phyloP scores from a whole-genome alignment of 129 eudicot genomes.

The Mikania micrantha region DNA sequence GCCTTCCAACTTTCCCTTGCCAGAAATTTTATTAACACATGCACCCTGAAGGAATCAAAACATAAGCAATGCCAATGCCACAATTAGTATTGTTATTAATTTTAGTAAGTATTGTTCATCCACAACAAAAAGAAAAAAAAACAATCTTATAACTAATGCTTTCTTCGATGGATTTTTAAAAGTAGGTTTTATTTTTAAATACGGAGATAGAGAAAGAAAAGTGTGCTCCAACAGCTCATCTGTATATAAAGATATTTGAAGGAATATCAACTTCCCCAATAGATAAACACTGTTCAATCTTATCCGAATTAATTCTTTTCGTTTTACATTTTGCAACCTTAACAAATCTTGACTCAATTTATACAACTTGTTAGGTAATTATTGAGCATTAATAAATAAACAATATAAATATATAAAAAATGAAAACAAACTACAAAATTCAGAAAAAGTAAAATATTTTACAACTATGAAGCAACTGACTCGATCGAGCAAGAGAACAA shows the following conservation, averaged over 20 bases:
- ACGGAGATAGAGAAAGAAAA: not conserved
- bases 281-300: not conserved
- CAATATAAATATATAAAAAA: too few species aligned
- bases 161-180: not conserved
- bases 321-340: too few species aligned
- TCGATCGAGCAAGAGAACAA: too few species aligned
- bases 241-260: not conserved
- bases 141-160: not conserved
- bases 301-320: too few species aligned
- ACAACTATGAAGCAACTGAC: too few species aligned
- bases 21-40: conserved; percentile 78
- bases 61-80: conserved; percentile 1
- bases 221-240: not conserved
- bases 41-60: conserved; percentile 61
- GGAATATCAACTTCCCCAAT: not conserved
- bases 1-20: conserved; percentile 74
- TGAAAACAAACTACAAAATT: too few species aligned
- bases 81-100: not conserved
- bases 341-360: too few species aligned
- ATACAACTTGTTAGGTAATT: too few species aligned
- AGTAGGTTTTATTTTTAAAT: not conserved
- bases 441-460: too few species aligned
- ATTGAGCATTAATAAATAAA: too few species aligned
- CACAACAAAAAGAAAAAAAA: not conserved
- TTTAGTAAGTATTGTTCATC: not conserved